Base-by-base conservation (phyloP, 345 rosid genomes). In the Syzygium oleosum region DNA sequence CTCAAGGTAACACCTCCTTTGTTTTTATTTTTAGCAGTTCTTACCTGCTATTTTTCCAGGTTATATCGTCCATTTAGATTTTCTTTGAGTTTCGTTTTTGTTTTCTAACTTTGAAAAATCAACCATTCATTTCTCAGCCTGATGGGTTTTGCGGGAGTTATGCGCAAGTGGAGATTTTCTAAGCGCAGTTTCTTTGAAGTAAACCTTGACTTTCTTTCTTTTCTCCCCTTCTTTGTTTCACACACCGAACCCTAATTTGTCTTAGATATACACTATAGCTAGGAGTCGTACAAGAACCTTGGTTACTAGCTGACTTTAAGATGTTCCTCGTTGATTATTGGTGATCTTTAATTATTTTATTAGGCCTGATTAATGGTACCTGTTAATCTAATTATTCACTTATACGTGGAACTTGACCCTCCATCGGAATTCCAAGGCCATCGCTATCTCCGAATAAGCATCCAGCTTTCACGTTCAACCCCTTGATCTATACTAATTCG, bases 1-100 rank as follows among this genome's bases (percentile, higher is more conserved):
- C 84, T 85, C 54, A 90, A 90, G 97, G 97, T 94, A 86, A 38
- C 87, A 0, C 5, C n/a, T 54, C 7, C 6, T 5, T 7, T 51
- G 0, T 10, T 43, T 61, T 43, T 13, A 31, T 49, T 7, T 58
- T 29, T 41, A 13, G 46, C 11, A 38, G 25, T 73, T 10, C 22
- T 63, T 8, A 8, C 77, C 68, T 25, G 27, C 38, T 46, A 46
- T 3, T 14, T 84, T 23, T 23, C 53, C n/a, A 41, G 53, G 73
- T 54, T 27, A 59, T 56, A 38, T 51, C 22, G 7, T 84, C 83
- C 83, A 38, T 38, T 38, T 31, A 68, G 79, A 68, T 41, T 34
- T 68, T 68, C 21, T 68, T 17, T 34, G 79, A 38, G 83, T 73
- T 11, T 22, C 38, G 49, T 22, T 41, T 73, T 73, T 73, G 83